Evolutionary conservation across 345 rosid species (phyloP).

Genomic region (Salix suchowensis): DNA sequence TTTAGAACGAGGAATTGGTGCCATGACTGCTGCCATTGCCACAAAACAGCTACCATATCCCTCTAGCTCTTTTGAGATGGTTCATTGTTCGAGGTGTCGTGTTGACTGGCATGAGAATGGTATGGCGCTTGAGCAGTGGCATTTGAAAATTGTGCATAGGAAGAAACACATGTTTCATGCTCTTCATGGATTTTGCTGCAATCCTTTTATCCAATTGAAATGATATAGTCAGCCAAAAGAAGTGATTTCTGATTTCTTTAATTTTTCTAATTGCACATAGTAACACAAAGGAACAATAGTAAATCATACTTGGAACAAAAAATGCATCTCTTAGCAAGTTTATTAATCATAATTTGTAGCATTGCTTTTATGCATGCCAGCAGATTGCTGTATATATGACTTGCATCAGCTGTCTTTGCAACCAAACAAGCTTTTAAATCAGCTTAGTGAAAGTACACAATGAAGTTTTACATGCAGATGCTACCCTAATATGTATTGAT

Average conservation of each 20-base stretch:
- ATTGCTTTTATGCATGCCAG: not conserved
- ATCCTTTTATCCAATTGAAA: not conserved
- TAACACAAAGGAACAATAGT: not conserved
- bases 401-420: not conserved
- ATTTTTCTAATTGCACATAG: not conserved
- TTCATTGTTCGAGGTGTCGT: slow-evolving; percentile 95
- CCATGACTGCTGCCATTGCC: slow-evolving; percentile 80
- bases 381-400: not conserved
- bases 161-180: not conserved
- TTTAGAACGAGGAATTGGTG: slow-evolving; percentile 82
- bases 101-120: slow-evolving; percentile 96
- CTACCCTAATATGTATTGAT: not conserved
- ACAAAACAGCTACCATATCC: slow-evolving; percentile 91
- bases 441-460: not conserved
- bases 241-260: not conserved
- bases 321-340: not conserved
- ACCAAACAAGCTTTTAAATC: not conserved
- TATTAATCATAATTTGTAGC: not conserved
- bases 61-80: slow-evolving; percentile 84
- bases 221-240: not conserved
- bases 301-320: not conserved
- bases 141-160: not conserved
- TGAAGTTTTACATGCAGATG: not conserved
- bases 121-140: slow-evolving; percentile 24
- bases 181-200: not conserved